Base-by-base conservation (phyloP, 73 alveolate species). In the Paramecium bursaria region DNA sequence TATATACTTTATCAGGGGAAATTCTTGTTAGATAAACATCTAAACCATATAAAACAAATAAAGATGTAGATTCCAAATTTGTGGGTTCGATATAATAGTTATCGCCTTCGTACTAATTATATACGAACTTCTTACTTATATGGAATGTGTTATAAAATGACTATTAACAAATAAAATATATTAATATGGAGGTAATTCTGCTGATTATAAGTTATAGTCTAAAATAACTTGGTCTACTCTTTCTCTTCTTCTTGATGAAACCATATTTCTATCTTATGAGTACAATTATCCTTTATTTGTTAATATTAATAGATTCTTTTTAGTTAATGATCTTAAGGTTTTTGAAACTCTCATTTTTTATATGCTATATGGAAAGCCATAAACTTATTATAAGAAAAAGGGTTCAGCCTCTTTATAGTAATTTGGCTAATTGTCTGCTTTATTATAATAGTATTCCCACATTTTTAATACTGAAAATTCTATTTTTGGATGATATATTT, bases 191-290 rank as follows among this genome's bases (percentile, higher is more conserved):
- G 89, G 89, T 17, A 79, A 46, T 44, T 61, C 76, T 33, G 89
- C 76, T 42, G 85, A 53, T 79, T 79, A 61, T n/a, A 79, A 50
- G 21, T 80, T 53, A 73, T 53, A 79, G 23, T 53, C 75, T 39
- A 53, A 42, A 54, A 53, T 79, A 3, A 44, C 67, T 14, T 79
- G 17, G 27, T 44, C 77, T 29, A 55, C 52, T 14, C 50, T 75
- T 44, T 53, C 82, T 27, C 85, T 73, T 79, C 89, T 79, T 53
- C 89, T 61, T 2, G 89, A 39, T 21, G 89, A 79, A 33, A 79
- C 74, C 9, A 79, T 30, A 25, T 79, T 73, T 42, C 89, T 48
- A 27, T 79, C 89, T 13, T 53, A 23, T 10, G 85, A 54, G 31
- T 79, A 82, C 9, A 79, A 30, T 79, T 79, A 39, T n/a, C 76